Base-by-base conservation (phyloP, 805 yeast species). In the Saccharomycopsis vini region DNA sequence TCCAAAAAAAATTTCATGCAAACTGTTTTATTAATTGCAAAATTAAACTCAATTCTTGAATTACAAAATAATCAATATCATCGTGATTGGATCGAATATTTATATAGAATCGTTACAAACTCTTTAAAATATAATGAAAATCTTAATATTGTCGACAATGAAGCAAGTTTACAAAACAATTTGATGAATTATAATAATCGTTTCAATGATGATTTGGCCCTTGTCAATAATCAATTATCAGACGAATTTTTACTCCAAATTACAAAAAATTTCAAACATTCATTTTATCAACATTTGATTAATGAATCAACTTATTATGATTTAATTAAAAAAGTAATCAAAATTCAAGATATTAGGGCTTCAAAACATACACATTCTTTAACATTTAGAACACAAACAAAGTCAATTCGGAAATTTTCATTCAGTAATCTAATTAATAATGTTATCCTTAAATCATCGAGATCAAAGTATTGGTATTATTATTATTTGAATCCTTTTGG, bases 51-150 rank as follows among this genome's bases (percentile, higher is more conserved):
- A 3, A 35, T 49, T 7, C 21, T 9, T 7, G 50, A 42, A 16
- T 26, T 39, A 10, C 52, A 47, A n/a, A 32, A 38, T 20, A 33
- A 34, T 22, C 21, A 19, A 22, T 39, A 39, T 19, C 47, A 63
- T 50, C 64, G 77, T 35, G 81, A 75, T 51, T 79, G 89, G 87
- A 74, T 82, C n/a, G 67, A 77, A 34, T 67, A 71, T 41, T 61
- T 82, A 18, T 31, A 42, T 32, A 16, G 16, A 10, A 15, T 28
- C 12, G 20, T 39, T 21, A 19, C 9, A n/a, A 34, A 34, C 23
- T 33, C 16, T 19, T 24, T 39, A 23, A 31, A 24, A n/a, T 32
- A 20, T 20, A 22, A 30, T 12, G 30, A 34, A 18, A 15, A 31
- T 12, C 21, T 21, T 10, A 21, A 22, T 16, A 29, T 7, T 26